Percentiles rank a stretch among this genome's conserved stretches.
phyloP scores from a whole-genome alignment of 495 filamentous ascomycete genomes.

The Amphirosellinia nigrospora region DNA sequence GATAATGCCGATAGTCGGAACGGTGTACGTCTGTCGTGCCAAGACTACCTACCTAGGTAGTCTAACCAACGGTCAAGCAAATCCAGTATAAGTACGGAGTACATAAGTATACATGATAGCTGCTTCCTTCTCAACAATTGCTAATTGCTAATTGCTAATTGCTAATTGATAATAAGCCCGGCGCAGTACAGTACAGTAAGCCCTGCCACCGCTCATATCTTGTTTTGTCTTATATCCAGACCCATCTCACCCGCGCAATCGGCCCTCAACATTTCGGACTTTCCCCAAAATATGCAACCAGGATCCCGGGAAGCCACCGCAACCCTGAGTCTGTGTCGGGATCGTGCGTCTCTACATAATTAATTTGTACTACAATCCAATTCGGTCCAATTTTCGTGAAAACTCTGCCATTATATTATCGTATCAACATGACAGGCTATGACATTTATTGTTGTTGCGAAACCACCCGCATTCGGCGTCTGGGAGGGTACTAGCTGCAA shows the following conservation, averaged over 20 bases:
- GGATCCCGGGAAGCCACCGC: neutral
- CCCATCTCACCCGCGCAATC: constrained; percentile 12
- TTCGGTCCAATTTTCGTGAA: neutral
- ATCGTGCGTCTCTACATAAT: neutral
- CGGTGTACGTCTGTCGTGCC: neutral
- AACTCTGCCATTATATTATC: neutral
- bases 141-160: constrained; percentile 7
- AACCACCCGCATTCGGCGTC: neutral
- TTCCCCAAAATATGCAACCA: constrained; percentile 18
- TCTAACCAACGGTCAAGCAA: neutral
- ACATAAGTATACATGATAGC: neutral
- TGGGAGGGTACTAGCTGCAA: no score
- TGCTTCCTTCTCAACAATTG: constrained; percentile 19
- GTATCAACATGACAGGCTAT: neutral
- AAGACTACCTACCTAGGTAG: neutral
- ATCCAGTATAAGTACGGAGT: neutral
- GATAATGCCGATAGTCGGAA: neutral
- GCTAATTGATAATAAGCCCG: constrained; percentile 25
- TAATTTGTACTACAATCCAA: constrained; percentile 1
- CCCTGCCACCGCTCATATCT: neutral
- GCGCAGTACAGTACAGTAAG: constrained; percentile 21
- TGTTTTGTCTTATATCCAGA: neutral
- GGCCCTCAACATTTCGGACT: constrained; percentile 28
- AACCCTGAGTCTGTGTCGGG: neutral
- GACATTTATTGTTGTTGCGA: neutral